These are phyloP conservation scores for Salix dunnii DNA, from an alignment of 345 rosid species.

Conservation along the genomic window DNA sequence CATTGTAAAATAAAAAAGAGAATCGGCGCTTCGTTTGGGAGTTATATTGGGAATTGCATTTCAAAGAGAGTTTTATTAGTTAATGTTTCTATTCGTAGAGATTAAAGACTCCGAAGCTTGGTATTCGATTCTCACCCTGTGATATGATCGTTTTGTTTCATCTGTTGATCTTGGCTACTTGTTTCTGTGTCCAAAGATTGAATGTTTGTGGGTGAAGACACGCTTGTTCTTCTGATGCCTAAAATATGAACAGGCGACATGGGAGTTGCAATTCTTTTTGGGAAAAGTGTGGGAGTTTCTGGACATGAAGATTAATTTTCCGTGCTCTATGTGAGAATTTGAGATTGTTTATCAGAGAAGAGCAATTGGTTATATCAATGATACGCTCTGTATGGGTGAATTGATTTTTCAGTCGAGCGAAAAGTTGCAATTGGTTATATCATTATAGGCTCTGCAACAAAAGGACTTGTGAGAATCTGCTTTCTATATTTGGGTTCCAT, in stretches of 20 bases:
- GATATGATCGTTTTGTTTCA: not conserved
- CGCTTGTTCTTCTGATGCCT: not conserved
- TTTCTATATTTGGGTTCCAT: not conserved
- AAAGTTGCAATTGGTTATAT: not conserved
- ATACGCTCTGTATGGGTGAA: not conserved
- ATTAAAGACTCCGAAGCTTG: not conserved
- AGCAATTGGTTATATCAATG: not conserved
- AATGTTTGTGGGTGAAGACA: not conserved
- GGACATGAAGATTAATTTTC: not conserved
- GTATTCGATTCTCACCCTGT: not conserved
- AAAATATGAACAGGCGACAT: not conserved
- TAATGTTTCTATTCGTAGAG: not conserved
- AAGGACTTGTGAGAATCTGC: not conserved
- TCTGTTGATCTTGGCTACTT: not conserved
- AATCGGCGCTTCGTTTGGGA: not conserved
- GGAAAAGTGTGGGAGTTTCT: not conserved
- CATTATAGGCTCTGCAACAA: not conserved
- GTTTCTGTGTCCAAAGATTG: not conserved
- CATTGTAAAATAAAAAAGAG: not conserved
- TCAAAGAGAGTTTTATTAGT: not conserved
- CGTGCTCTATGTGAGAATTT: not conserved
- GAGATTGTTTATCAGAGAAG: not conserved
- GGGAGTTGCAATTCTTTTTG: not conserved
- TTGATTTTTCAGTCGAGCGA: not conserved
- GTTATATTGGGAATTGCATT: not conserved